Evolutionary conservation across 345 rosid species (phyloP).

Genomic region (Eucalyptus tenuipes): DNA sequence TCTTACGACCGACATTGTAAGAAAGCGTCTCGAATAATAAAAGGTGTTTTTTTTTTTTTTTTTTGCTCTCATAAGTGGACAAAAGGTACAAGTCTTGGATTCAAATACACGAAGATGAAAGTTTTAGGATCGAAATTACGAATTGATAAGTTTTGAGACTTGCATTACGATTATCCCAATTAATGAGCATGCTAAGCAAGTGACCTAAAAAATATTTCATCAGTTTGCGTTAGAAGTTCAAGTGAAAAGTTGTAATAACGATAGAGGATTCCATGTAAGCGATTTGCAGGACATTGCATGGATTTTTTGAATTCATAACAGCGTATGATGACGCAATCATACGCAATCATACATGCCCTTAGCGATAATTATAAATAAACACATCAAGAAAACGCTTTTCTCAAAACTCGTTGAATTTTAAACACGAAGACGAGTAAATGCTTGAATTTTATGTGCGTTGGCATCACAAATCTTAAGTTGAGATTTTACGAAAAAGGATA

Average conservation of each 20-base stretch:
- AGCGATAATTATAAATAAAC: not conserved
- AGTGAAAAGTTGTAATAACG: not conserved
- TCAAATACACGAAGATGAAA: too few species aligned
- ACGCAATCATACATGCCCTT: not conserved
- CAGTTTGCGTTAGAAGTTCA: not conserved
- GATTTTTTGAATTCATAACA: not conserved
- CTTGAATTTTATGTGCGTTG: not conserved
- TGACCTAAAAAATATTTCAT: not conserved
- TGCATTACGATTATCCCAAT: too few species aligned
- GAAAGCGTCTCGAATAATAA: too few species aligned
- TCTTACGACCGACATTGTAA: too few species aligned
- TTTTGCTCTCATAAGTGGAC: too few species aligned
- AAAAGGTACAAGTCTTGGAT: too few species aligned
- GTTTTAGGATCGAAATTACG: too few species aligned
- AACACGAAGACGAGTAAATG: not conserved
- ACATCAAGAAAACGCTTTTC: not conserved
- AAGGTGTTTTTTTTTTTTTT: too few species aligned
- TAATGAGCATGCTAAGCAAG: too few species aligned
- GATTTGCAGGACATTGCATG: not conserved
- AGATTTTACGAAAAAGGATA: not conserved
- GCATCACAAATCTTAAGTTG: not conserved
- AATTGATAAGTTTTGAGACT: too few species aligned
- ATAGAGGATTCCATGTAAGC: not conserved
- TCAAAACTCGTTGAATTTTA: not conserved
- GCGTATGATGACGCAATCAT: not conserved